Evolutionary conservation across 805 yeast genomes (phyloP), one percentile per base, ranked within the genome.

Genomic region (Candida glaebosa): DNA sequence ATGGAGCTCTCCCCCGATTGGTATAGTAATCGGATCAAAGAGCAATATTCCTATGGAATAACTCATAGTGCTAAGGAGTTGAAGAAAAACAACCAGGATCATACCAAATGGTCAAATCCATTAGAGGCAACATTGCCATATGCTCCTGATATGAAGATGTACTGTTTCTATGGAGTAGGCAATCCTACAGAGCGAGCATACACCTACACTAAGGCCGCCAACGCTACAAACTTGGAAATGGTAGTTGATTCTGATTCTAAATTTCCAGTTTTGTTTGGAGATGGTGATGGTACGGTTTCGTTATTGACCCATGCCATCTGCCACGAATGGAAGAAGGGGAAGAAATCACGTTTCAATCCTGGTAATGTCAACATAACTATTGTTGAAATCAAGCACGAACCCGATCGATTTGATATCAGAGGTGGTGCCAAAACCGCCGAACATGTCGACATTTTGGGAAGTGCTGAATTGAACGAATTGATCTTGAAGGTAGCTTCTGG

Each of bases 391-490:
- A 76, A 78, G 53, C 96, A 93, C 56, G 95, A 90, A 57, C 99
- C 99, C 0, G 96, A 87, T 56, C 69, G 87, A 50, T 89, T 86
- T 54, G 99, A 93, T 65, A 86, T 93, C 25, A 76, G 99, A 49
- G 99, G 99, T 18, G 99, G 99, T 10, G 95, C 96, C 8, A 86
- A 85, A 58, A 91, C 97, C 1, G 97, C 98, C 1, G 99, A 93
- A 54, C 99, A 93, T 61, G 99, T 93, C 20, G 99, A 93, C 58
- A 90, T 93, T 36, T 70, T 93, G 36, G 99, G 99, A 2, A 81
- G 95, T 47, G 87, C 97, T 1, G 95, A 84, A 56, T 69, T 93
- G 58, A 93, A 93, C 58, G 99, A 93, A 56, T 67, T 90, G 54
- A 70, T 93, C 9, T 67, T 91, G 41, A 76, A 77, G 46, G 88